Percentiles rank a stretch among this genome's conserved stretches.
phyloP scores from a whole-genome alignment of 169 alveolate genomes.

The Plasmodium cynomolgi region DNA sequence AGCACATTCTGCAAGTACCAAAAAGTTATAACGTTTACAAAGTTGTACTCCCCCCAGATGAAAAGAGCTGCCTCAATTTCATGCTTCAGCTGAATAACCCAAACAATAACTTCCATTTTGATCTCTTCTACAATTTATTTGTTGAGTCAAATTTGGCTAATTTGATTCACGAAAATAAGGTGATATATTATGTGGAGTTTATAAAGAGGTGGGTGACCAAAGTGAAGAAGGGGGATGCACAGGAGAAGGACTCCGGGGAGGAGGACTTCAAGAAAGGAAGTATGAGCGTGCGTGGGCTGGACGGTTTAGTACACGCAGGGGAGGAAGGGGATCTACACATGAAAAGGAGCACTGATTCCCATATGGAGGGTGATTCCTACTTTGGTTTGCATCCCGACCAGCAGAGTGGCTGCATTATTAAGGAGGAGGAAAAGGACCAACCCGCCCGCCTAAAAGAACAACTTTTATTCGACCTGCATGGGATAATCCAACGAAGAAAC shows the following conservation, averaged over 20 bases:
- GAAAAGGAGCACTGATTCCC: not conserved
- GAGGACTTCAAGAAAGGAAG: not conserved
- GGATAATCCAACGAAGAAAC: slow-evolving; percentile 11
- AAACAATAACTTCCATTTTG: slow-evolving; percentile 26
- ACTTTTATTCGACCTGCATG: slow-evolving; percentile 32
- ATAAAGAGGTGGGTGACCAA: not conserved
- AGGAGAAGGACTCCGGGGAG: not conserved
- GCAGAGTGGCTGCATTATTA: not conserved
- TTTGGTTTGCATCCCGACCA: not conserved
- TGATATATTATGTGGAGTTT: slow-evolving; percentile 47
- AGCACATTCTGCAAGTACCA: slow-evolving; percentile 9
- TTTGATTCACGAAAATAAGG: slow-evolving; percentile 46
- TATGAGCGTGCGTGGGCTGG: not conserved
- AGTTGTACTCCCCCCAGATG: slow-evolving; percentile 20
- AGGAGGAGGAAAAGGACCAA: not conserved
- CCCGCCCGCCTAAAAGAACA: not conserved
- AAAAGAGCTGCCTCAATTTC: slow-evolving; percentile 45
- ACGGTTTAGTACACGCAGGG: not conserved
- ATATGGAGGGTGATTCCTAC: not conserved
- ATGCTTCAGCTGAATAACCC: not conserved
- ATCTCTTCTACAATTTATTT: slow-evolving; percentile 34
- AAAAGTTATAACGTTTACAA: slow-evolving; percentile 13
- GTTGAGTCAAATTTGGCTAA: slow-evolving; percentile 15
- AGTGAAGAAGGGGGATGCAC: not conserved
- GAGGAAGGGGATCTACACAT: not conserved